A percentile compares a stretch with the other conserved stretches of the same genome.
These are phyloP conservation scores for Colletotrichum chlorophyti DNA, from an alignment of 2,329 filamentous ascomycete species.

Conservation along the genomic window DNA sequence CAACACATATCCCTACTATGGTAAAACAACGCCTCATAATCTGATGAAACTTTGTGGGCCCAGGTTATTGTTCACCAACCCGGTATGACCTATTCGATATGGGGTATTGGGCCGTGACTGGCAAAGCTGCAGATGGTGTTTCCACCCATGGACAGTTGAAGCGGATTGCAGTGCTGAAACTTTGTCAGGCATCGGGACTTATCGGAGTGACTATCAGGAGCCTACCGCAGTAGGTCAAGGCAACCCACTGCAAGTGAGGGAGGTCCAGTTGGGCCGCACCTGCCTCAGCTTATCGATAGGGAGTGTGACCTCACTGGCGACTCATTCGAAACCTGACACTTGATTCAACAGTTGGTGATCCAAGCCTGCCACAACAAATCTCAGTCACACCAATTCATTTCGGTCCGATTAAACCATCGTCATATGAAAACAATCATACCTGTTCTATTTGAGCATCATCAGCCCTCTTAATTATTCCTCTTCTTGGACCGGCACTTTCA, in stretches of 20 bases:
- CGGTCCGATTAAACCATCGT: neutral
- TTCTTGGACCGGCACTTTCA: neutral
- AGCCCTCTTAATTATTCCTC: neutral
- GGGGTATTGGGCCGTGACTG: too few relatives aligned
- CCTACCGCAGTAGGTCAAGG: neutral
- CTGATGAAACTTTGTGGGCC: neutral
- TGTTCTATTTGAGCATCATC: too few relatives aligned
- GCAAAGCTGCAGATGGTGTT: neutral
- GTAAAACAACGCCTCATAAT: too few relatives aligned
- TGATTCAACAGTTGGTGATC: conserved; percentile 18
- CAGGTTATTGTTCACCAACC: too few relatives aligned
- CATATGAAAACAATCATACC: neutral
- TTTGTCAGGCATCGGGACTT: conserved; percentile 13
- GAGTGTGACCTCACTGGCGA: conserved; percentile 18
- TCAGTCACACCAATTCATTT: conserved; percentile 1
- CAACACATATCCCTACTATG: too few relatives aligned
- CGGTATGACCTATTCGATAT: too few relatives aligned
- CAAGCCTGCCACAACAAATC: conserved; percentile 2
- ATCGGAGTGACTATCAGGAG: conserved; percentile 17
- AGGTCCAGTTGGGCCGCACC: too few relatives aligned
- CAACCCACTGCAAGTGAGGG: too few relatives aligned
- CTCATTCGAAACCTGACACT: conserved; percentile 23
- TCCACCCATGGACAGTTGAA: conserved; percentile 10
- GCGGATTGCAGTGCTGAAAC: conserved; percentile 8
- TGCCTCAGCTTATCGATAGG: conserved; percentile 30